These are phyloP conservation scores for Boechera retrofracta DNA, from an alignment of 345 rosid genomes.

Conservation along the genomic window DNA sequence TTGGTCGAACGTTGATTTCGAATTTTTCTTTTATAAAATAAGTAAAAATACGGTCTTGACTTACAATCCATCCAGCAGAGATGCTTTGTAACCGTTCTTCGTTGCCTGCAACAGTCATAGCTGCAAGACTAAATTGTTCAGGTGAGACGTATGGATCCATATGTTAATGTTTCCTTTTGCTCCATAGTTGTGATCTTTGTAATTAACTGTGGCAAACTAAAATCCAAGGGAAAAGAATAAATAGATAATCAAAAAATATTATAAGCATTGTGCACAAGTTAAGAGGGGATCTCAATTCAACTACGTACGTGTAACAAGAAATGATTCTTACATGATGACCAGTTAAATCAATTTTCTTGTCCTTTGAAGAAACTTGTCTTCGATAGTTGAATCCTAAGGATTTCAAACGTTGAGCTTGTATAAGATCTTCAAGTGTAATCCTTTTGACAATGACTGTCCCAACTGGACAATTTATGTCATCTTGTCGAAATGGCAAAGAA, in stretches of 20 bases:
- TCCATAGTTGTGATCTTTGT: neutral
- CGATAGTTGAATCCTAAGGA: neutral
- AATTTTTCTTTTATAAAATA: no score
- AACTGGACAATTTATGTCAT: constrained; percentile 17
- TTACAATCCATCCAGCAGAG: no score
- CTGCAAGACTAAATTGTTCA: no score
- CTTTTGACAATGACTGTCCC: constrained; percentile 32
- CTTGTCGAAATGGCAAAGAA: neutral
- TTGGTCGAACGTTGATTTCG: no score
- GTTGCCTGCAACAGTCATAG: no score
- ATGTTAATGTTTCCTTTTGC: constrained; percentile 24
- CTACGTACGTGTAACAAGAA: constrained; percentile 9
- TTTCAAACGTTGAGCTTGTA: neutral
- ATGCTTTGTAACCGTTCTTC: no score
- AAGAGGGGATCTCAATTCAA: no score
- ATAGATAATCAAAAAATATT: neutral
- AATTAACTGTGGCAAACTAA: neutral
- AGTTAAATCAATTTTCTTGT: neutral
- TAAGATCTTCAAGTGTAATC: constrained; percentile 18
- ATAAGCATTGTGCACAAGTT: no score
- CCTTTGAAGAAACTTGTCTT: neutral
- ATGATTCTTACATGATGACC: constrained; percentile 24
- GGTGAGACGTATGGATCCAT: no score
- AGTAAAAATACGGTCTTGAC: no score
- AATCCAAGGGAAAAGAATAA: neutral